phyloP scores from a whole-genome alignment of 1,284 basidiomycete genomes.

The Sporisorium scitamineum region DNA sequence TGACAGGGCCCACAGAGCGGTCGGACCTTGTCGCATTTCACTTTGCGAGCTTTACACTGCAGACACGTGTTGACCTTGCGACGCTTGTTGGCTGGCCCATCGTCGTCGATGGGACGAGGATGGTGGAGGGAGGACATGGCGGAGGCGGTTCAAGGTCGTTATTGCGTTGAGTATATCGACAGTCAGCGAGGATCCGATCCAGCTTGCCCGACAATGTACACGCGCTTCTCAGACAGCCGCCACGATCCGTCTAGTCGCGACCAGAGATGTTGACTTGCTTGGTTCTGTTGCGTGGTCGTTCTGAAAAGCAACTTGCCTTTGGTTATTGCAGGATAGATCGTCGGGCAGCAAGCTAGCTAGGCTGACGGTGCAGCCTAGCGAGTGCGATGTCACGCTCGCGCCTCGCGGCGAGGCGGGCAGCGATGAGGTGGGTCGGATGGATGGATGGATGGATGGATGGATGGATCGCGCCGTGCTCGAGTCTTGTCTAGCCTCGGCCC shows the following conservation, averaged over 20 bases:
- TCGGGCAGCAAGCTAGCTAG: constrained; percentile 1
- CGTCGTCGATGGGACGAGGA: constrained; percentile 41
- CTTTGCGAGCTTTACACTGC: constrained; percentile 63
- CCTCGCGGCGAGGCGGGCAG: neutral
- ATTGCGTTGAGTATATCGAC: neutral
- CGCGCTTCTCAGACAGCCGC: neutral
- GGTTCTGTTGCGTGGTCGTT: neutral
- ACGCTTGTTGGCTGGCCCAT: constrained; percentile 46
- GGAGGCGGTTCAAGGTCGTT: neutral
- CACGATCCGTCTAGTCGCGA: neutral
- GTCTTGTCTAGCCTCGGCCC: neutral
- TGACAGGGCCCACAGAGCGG: constrained; percentile 65
- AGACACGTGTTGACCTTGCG: constrained; percentile 67
- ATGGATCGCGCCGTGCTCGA: neutral
- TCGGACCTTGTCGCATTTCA: constrained; percentile 64
- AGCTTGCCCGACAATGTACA: neutral
- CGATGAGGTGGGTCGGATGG: neutral
- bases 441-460: constrained; percentile 2
- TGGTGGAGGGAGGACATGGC: constrained; percentile 36
- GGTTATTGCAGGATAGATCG: neutral
- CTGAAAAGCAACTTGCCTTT: neutral
- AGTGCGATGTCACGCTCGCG: neutral
- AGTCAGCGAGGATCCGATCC: neutral
- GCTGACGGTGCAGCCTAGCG: constrained; percentile 4
- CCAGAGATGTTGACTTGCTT: neutral